Evolutionary conservation across 306 rosid genomes (phyloP).

Genomic region (Boehmeria nivea): DNA sequence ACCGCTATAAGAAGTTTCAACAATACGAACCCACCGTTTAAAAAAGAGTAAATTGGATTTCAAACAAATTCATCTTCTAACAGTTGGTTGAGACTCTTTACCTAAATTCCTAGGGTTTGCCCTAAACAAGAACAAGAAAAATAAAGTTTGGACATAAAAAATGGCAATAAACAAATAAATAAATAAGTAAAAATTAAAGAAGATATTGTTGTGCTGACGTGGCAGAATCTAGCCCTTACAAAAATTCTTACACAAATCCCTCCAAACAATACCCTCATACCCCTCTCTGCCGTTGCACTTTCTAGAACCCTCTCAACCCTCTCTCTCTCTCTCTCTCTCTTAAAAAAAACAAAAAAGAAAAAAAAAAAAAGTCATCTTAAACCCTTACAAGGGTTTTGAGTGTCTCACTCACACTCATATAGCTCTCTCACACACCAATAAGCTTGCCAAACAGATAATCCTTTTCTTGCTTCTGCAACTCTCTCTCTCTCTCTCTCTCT

Average conservation of each 20-base stretch:
- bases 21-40: no score
- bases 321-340: background rate
- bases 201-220: conserved; percentile 33
- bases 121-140: no score
- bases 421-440: background rate
- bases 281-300: background rate
- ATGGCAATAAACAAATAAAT: no score
- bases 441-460: background rate
- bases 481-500: background rate
- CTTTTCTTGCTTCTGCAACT: background rate
- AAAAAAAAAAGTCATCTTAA: background rate
- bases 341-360: no score
- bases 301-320: conserved; percentile 40
- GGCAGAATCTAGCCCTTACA: conserved; percentile 39
- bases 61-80: no score
- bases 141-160: background rate
- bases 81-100: no score
- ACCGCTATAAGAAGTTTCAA: no score
- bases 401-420: background rate
- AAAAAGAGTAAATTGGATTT: no score
- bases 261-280: conserved; percentile 22
- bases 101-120: no score
- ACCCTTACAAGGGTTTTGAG: conserved; percentile 2
- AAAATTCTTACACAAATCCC: conserved; percentile 13
- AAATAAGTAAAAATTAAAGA: background rate